Evolutionary conservation across 306 rosid genomes (phyloP), one percentile per base, ranked within the genome.

Genomic region (Acmispon strigosus): DNA sequence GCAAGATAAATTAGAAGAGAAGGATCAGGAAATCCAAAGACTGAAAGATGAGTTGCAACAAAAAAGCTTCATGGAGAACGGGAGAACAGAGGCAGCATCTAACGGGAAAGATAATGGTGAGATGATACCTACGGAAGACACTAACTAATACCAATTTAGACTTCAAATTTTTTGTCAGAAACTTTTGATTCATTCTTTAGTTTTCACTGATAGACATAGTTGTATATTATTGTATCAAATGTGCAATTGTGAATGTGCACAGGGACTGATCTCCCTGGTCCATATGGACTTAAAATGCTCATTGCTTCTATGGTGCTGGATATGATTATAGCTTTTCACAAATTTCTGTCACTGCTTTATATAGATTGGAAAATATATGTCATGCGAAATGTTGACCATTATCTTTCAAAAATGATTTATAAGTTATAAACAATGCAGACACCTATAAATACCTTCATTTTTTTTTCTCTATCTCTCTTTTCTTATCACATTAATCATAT

Each of bases 1-100:
- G 87, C 92, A 93, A 84, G 87, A 80, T 77, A 87, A 84, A 77
- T 78, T 90, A 45, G 82, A 80, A 36, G 90, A 93, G 78, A 93
- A 83, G 76, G 89, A 93, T 73, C 58, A 36, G 16, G 89, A 88
- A 53, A 76, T 83, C 48, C 66, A 63, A 49, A 72, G 80, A 48
- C 62, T 88, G 54, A 90, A 80, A 78, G 76, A 80, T 43, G 88
- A 85, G 69, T 53, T 72, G 76, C 87, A 84, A 66, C 75, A 62
- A 57, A 79, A 79, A 62, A 64, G 79, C 20, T 24, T 37, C 10
- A 36, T 22, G 15, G 86, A 32, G 44, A 80, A 85, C 53, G 80
- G 69, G 51, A 83, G 63, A 61, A 68, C 62, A 6, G 83, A 84
- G 55, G 78, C 86, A 14, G 67, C 72, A 36, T 49, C 84, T 59